These are phyloP conservation scores for Vitis amurensis DNA, from an alignment of 164 flowering plant species.

Conservation along the genomic window DNA sequence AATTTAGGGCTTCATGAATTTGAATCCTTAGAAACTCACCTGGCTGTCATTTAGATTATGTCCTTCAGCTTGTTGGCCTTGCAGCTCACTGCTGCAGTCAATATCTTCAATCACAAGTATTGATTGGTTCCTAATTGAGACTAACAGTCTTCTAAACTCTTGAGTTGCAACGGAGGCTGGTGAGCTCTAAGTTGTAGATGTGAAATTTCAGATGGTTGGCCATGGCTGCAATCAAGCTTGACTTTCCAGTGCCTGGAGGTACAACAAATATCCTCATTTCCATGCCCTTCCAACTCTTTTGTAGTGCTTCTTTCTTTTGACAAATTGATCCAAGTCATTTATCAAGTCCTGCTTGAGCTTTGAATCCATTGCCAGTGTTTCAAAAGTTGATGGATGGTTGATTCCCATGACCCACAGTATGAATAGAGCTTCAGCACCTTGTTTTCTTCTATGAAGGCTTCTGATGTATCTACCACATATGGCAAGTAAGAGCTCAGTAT, in stretches of 20 bases:
- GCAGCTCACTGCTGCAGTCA: slow-evolving; percentile 23
- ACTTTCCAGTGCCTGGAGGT: neutral
- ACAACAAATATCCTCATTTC: slow-evolving; percentile 25
- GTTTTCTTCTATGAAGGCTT: slow-evolving; percentile 8
- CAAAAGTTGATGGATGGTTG: slow-evolving; percentile 32
- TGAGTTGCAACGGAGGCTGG: neutral
- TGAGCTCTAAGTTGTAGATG: no score
- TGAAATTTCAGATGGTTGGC: slow-evolving; percentile 20
- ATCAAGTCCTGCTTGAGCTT: slow-evolving; percentile 21
- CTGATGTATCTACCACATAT: slow-evolving; percentile 5
- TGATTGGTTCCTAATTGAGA: slow-evolving; percentile 16
- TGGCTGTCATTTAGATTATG: slow-evolving; percentile 2
- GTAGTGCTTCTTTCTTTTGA: slow-evolving; percentile 25
- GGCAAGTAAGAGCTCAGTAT: slow-evolving; percentile 15
- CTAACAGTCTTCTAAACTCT: slow-evolving; percentile 7
- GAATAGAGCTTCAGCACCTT: slow-evolving; percentile 15
- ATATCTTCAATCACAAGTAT: slow-evolving; percentile 31
- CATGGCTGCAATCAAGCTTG: slow-evolving; percentile 36
- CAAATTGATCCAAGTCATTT: slow-evolving; percentile 36
- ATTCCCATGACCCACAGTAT: slow-evolving; percentile 3
- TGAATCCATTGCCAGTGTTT: slow-evolving; percentile 39
- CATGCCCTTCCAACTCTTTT: slow-evolving; percentile 24
- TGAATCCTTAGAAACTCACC: slow-evolving; percentile 3
- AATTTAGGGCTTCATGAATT: no score
- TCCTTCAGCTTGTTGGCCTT: slow-evolving; percentile 6